Evolutionary conservation across 2,329 filamentous ascomycete genomes (phyloP).

Genomic region (Diaporthe sp.): DNA sequence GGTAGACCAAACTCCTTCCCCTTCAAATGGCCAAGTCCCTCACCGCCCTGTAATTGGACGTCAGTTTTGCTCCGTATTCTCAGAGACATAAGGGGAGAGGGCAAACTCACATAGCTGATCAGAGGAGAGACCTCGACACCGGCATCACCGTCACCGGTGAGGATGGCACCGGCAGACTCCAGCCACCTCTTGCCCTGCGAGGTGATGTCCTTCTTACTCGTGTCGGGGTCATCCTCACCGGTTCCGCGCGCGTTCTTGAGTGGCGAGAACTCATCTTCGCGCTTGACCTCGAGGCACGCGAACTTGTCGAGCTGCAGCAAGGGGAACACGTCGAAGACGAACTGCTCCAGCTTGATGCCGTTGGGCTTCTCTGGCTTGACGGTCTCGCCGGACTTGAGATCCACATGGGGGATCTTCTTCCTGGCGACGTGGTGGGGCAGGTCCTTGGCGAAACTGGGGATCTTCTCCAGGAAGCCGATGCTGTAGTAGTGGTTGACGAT

Average conservation of each 20-base stretch:
- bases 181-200: slow-evolving; percentile 90
- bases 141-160: slow-evolving; percentile 74
- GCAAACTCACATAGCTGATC: slow-evolving; percentile 89
- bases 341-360: slow-evolving; percentile 99
- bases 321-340: slow-evolving; percentile 98
- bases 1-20: slow-evolving; percentile 68
- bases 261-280: slow-evolving; percentile 98
- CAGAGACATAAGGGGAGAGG: background rate
- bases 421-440: slow-evolving; percentile 95
- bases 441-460: slow-evolving; percentile 86
- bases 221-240: slow-evolving; percentile 93
- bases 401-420: slow-evolving; percentile 96
- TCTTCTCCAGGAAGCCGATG: slow-evolving; percentile 90
- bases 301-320: slow-evolving; percentile 89
- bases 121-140: slow-evolving; percentile 94
- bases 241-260: slow-evolving; percentile 91
- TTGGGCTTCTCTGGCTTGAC: slow-evolving; percentile 96
- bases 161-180: slow-evolving; percentile 80
- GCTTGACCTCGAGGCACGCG: slow-evolving; percentile 94
- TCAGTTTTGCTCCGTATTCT: slow-evolving; percentile 40
- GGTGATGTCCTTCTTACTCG: slow-evolving; percentile 92
- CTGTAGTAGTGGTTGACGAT: slow-evolving; percentile 99
- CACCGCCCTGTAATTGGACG: slow-evolving; percentile 64
- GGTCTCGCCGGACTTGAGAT: slow-evolving; percentile 81
- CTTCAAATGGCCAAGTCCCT: slow-evolving; percentile 71